A percentile compares a stretch with the other conserved stretches of the same genome.
These are phyloP conservation scores for Cladophialophora yegresii DNA, from an alignment of 2,329 filamentous ascomycete species.

Conservation along the genomic window DNA sequence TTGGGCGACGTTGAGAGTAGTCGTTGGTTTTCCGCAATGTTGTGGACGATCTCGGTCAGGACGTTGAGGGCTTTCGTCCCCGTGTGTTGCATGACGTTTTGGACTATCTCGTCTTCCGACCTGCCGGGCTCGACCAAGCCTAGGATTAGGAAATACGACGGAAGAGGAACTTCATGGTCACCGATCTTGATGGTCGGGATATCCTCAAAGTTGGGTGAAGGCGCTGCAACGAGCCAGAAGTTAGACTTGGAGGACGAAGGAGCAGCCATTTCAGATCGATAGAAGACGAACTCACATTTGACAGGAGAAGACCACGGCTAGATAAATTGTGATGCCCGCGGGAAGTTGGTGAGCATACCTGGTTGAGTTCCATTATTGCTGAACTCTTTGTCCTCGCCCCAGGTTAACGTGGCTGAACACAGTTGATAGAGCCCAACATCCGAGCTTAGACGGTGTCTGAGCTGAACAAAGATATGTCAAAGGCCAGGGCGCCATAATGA, in stretches of 20 bases:
- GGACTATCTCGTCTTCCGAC: conserved; percentile 17
- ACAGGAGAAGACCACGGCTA: conserved; percentile 2
- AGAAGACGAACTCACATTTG: background rate
- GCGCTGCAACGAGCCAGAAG: conserved; percentile 25
- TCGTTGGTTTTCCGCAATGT: conserved; percentile 26
- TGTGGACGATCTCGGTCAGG: conserved; percentile 22
- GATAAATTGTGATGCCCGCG: background rate
- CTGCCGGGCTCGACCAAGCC: conserved; percentile 20
- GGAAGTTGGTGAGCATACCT: background rate
- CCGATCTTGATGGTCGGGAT: conserved; percentile 29
- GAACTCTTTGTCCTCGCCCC: conserved; percentile 2
- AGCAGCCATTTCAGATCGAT: background rate
- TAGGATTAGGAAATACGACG: conserved; percentile 28
- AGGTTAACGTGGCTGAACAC: background rate
- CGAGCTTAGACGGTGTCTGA: background rate
- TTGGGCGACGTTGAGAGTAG: conserved; percentile 10
- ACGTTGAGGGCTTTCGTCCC: conserved; percentile 17
- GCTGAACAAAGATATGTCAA: background rate
- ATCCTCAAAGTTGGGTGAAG: conserved; percentile 24
- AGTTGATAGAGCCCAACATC: background rate
- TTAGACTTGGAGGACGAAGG: conserved; percentile 15
- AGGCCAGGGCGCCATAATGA: background rate
- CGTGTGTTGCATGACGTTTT: conserved; percentile 18
- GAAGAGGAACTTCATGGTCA: conserved; percentile 25
- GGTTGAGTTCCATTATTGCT: conserved; percentile 5